Base-by-base conservation (phyloP, 257 asterid genomes). In the Ehretia macrophylla region DNA sequence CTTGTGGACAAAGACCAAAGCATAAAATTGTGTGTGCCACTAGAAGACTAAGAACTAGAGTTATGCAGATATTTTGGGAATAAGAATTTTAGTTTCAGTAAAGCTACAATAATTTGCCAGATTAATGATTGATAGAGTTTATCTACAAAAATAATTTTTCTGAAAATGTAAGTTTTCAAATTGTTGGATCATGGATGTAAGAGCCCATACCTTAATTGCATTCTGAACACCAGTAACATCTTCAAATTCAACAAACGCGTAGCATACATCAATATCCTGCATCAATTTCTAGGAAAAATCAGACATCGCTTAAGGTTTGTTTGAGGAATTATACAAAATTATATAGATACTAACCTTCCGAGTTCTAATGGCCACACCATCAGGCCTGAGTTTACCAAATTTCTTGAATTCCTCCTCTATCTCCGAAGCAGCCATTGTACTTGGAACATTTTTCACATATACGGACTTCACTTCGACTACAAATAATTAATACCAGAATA, bases 351-450 rank as follows among this genome's bases (percentile, higher is more conserved):
- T 46, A 56, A 87, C 99, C 99, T 93, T 93, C 49, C 99, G 90
- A 56, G 99, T 86, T 79, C 99, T 84, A 55, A 93, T 93, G 64
- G 99, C 99, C 55, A 93, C 99, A 35, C 95, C 96, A 78, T 89
- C 94, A 51, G 83, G 89, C 75, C 55, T 78, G 61, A 93, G 80
- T 74, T 76, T 86, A 42, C 99, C 99, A 56, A 93, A 93, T 84
- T 75, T 93, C 80, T 81, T 89, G 70, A 93, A 93, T 70, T 86
- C 97, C 72, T 86, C 99, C 70, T 80, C 96, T 32, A 93, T 93
- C 79, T 83, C 94, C 59, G 87, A 81, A 63, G 96, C 88, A 59
- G 87, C 69, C 97, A 89, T 89, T 5, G 82, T 89, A 11, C 86
- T 78, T n/a, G 97, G 97, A 23, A 93, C 99, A 67, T 85, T 93